Conservation (phyloP, 768 basidiomycete species). For the Amanita brunnescens region DNA sequence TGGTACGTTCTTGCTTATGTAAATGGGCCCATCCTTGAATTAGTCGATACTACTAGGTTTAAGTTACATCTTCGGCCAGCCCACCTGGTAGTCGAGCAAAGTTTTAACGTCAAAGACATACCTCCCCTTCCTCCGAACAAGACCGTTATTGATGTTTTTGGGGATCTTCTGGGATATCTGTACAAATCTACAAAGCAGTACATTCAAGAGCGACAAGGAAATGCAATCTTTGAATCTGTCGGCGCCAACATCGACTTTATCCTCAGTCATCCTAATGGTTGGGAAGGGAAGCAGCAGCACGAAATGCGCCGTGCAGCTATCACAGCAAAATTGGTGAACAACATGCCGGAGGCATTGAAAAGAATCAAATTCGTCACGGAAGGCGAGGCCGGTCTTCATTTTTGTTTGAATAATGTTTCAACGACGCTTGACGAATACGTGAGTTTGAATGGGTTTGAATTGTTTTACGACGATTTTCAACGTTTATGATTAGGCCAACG, state of each 20-base stretch:
- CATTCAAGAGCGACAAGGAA: conserved; percentile 26
- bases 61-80: conserved; percentile 31
- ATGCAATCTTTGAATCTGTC: conserved; percentile 9
- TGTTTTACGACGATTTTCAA: not conserved
- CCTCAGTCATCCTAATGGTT: conserved; percentile 44
- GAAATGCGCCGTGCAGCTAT: conserved; percentile 39
- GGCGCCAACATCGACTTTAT: conserved; percentile 28
- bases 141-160: conserved; percentile 27
- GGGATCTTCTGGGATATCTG: conserved; percentile 34
- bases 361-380: conserved; percentile 43
- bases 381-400: conserved; percentile 48
- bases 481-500: not conserved
- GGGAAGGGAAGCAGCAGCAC: conserved; percentile 44
- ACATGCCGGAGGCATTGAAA: conserved; percentile 21
- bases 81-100: conserved; percentile 3
- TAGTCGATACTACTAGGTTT: conserved; percentile 27
- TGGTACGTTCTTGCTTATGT: conserved; percentile 18
- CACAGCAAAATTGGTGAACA: conserved; percentile 33
- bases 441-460: not conserved
- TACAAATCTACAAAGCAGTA: conserved; percentile 27
- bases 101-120: conserved; percentile 19
- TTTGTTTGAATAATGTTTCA: conserved; percentile 18
- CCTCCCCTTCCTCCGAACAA: conserved; percentile 28
- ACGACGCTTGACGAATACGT: conserved; percentile 18
- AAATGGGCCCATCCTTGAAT: no score